phyloP scores from a whole-genome alignment of 2,329 filamentous ascomycete species.

The Karstenula rhodostoma region DNA sequence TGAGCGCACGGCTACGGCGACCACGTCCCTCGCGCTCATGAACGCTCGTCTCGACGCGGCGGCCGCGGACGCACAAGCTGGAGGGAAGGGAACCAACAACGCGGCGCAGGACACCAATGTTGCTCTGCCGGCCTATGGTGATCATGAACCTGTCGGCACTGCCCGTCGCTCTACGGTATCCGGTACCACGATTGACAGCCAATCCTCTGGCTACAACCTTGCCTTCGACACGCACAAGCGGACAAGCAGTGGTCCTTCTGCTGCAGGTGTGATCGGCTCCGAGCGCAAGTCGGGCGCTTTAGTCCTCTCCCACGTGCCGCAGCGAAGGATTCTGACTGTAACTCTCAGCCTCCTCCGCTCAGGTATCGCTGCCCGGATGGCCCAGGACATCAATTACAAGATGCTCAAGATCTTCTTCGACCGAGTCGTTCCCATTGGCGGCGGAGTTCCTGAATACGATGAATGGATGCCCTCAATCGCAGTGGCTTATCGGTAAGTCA shows the following conservation, averaged over 20 bases:
- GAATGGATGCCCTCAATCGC: background rate
- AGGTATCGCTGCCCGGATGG: background rate
- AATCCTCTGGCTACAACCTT: no score
- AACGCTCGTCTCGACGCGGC: no score
- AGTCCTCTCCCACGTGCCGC: background rate
- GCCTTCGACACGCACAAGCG: background rate
- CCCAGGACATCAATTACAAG: background rate
- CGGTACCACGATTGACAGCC: background rate
- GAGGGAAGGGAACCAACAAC: background rate
- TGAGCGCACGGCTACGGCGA: background rate
- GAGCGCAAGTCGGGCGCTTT: background rate
- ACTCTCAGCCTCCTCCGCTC: background rate
- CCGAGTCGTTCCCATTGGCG: background rate
- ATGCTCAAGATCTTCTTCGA: background rate
- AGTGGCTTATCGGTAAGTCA: background rate
- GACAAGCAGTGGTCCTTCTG: background rate
- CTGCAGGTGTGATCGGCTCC: background rate
- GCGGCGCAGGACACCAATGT: background rate
- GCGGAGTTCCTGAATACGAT: background rate
- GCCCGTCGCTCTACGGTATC: background rate
- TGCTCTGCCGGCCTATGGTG: background rate
- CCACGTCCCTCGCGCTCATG: background rate
- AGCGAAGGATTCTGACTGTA: background rate
- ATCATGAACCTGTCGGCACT: no score
- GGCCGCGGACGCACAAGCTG: background rate